Evolutionary conservation across 768 basidiomycete species (phyloP).

Genomic region (Rhizopogon vulgaris): DNA sequence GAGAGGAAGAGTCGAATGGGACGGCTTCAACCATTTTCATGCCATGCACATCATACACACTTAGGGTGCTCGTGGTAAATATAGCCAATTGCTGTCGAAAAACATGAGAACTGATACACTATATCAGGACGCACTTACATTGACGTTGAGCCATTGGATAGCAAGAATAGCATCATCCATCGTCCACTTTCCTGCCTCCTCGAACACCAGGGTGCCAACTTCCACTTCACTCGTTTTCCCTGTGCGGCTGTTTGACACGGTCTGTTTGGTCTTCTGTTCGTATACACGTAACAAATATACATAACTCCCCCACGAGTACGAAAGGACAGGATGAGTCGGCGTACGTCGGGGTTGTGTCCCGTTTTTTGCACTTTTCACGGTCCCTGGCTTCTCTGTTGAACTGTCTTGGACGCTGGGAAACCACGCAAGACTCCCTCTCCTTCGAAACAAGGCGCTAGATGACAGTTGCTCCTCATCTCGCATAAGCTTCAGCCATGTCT

Average conservation of each 20-base stretch:
- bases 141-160: conserved; percentile 82
- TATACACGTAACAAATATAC: conserved; percentile 62
- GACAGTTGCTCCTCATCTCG: conserved; percentile 43
- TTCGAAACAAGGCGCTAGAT: conserved; percentile 36
- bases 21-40: conserved; percentile 57
- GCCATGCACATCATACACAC: conserved; percentile 62
- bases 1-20: conserved; percentile 46
- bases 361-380: conserved; percentile 12
- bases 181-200: conserved; percentile 53
- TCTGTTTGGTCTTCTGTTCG: conserved; percentile 50
- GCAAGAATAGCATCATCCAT: conserved; percentile 60
- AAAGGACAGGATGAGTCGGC: conserved; percentile 57
- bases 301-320: conserved; percentile 77
- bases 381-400: conserved; percentile 1
- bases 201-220: conserved; percentile 59
- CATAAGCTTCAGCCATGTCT: conserved; percentile 83
- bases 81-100: conserved; percentile 59
- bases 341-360: conserved; percentile 11
- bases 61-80: conserved; percentile 50
- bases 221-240: conserved; percentile 57
- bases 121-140: conserved; percentile 55
- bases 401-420: conserved; percentile 53
- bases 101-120: not conserved
- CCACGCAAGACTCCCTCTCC: conserved; percentile 74
- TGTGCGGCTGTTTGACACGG: conserved; percentile 44